A percentile compares a stretch with the other conserved stretches of the same genome.
Conservation (phyloP, 345 rosid species). For the Combretum micranthum region DNA sequence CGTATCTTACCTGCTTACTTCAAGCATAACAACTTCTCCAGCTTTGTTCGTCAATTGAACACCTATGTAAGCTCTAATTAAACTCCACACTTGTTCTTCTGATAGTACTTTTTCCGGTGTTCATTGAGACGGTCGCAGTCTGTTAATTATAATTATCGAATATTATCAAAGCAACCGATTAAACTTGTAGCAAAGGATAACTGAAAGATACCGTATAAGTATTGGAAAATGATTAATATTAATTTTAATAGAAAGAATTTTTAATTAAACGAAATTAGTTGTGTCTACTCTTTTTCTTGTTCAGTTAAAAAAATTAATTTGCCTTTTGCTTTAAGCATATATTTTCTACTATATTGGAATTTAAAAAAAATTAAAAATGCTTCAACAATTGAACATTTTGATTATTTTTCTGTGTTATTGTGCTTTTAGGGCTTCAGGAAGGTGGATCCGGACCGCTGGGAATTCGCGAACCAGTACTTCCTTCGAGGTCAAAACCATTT, state of each 20-base stretch:
- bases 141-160: too few species aligned
- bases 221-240: too few species aligned
- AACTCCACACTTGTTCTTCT: neutral
- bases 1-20: slow-evolving; percentile 74
- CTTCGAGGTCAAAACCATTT: slow-evolving; percentile 76
- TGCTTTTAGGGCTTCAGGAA: slow-evolving; percentile 73
- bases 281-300: too few species aligned
- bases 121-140: neutral
- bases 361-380: neutral
- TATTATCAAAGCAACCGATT: too few species aligned
- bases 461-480: slow-evolving; percentile 87
- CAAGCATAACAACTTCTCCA: slow-evolving; percentile 96
- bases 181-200: too few species aligned
- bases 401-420: neutral
- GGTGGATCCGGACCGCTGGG: slow-evolving; percentile 94
- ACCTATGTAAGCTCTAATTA: slow-evolving; percentile 55
- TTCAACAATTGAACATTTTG: neutral
- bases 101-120: neutral
- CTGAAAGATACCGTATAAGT: too few species aligned
- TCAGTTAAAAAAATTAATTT: neutral
- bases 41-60: slow-evolving; percentile 92
- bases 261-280: too few species aligned
- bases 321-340: neutral
- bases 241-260: too few species aligned
- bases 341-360: neutral